Percentiles rank a stretch among this genome's conserved stretches.
Conservation (phyloP, 2,329 filamentous ascomycete genomes). For the Aspergillus sp. region DNA sequence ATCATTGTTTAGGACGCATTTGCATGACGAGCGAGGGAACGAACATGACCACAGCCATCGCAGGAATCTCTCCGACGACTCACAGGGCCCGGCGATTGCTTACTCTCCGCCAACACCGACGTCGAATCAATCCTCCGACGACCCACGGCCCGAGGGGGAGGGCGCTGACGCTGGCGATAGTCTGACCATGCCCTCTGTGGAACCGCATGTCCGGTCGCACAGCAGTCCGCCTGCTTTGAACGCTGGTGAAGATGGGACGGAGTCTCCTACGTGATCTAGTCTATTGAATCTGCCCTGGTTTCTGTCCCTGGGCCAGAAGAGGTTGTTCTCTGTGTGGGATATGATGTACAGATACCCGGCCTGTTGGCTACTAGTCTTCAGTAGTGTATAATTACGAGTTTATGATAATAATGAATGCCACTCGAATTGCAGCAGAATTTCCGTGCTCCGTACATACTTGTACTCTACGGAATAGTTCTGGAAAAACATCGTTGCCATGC, state of each 20-base stretch:
- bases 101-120: constrained; percentile 35
- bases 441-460: not conserved
- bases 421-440: not conserved
- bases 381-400: no score
- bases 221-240: constrained; percentile 25
- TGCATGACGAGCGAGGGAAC: no score
- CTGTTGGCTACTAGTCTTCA: no score
- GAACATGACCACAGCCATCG: constrained; percentile 13
- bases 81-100: constrained; percentile 23
- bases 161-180: not conserved
- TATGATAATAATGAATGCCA: no score
- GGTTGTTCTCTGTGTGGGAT: no score
- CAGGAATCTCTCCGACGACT: constrained; percentile 30
- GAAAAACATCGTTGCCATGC: constrained; percentile 25
- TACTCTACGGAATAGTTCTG: not conserved
- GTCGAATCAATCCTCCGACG: constrained; percentile 16
- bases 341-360: no score
- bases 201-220: constrained; percentile 20
- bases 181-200: constrained; percentile 16
- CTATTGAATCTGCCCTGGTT: no score
- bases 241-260: constrained; percentile 2
- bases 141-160: not conserved
- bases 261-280: no score
- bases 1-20: constrained; percentile 15
- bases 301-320: no score